These are phyloP conservation scores for Gryganskiella cystojenkinii DNA, from an alignment of 192 early-diverging fungal genomes.

Conservation along the genomic window DNA sequence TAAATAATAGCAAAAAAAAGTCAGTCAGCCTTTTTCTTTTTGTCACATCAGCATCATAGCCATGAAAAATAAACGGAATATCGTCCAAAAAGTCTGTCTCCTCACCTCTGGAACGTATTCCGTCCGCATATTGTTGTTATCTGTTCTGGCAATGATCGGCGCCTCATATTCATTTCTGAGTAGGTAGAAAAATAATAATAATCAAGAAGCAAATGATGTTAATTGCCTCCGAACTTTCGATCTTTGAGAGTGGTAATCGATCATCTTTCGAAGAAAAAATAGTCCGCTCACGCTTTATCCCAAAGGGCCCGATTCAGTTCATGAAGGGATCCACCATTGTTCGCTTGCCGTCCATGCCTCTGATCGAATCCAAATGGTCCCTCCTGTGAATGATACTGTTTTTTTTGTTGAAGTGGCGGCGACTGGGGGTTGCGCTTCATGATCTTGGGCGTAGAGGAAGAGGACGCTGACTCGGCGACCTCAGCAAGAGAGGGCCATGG, in stretches of 20 bases:
- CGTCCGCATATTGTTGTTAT: conserved; percentile 22
- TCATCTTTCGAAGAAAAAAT: not conserved
- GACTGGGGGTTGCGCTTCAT: not conserved
- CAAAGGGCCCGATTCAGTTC: conserved; percentile 33
- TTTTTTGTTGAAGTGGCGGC: not conserved
- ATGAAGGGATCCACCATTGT: conserved; percentile 12
- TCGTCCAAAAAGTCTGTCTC: not conserved
- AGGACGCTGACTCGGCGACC: not conserved
- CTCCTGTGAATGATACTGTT: not conserved
- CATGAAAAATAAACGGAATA: not conserved
- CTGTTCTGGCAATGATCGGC: conserved; percentile 30
- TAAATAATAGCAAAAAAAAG: not conserved
- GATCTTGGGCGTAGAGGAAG: not conserved
- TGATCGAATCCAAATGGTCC: not conserved
- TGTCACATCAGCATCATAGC: not conserved
- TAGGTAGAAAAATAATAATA: not conserved
- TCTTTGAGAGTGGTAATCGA: not conserved
- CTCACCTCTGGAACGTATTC: conserved; percentile 44
- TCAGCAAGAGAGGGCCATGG: not conserved
- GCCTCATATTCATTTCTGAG: conserved; percentile 32
- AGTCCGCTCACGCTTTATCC: conserved; percentile 29
- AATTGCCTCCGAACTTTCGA: not conserved
- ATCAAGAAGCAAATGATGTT: not conserved
- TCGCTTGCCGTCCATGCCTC: not conserved
- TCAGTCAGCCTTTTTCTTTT: not conserved